phyloP scores from a whole-genome alignment of 176 grass and related monocot genomes.

The Cocos nucifera region DNA sequence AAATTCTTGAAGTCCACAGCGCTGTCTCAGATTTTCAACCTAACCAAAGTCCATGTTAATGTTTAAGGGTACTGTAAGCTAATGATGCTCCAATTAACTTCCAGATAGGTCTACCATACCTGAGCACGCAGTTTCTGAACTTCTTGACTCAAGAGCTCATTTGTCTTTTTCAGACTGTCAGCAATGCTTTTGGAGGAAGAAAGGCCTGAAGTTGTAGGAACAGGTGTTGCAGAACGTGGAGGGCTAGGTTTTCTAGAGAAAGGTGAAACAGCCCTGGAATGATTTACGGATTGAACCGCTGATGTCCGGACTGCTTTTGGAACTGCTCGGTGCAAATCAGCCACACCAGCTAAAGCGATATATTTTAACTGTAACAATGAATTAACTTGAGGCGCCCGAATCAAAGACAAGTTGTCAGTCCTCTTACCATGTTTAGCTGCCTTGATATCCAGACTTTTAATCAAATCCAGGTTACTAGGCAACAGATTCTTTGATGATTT shows the following conservation, averaged over 20 bases:
- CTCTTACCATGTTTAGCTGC: constrained; percentile 8
- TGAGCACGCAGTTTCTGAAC: constrained; percentile 66
- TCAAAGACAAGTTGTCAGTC: constrained; percentile 41
- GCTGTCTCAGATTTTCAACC: constrained; percentile 76
- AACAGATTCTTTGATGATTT: constrained; percentile 44
- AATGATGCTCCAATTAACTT: not conserved
- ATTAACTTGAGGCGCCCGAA: constrained; percentile 51
- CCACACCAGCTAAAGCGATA: constrained; percentile 55
- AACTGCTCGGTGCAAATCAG: constrained; percentile 52
- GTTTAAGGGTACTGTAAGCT: constrained; percentile 6
- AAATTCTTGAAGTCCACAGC: constrained; percentile 66
- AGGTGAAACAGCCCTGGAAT: constrained; percentile 90
- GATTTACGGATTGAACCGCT: constrained; percentile 53
- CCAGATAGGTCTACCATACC: constrained; percentile 28
- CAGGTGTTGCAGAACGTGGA: constrained; percentile 72
- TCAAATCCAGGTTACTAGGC: constrained; percentile 79
- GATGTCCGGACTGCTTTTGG: constrained; percentile 48
- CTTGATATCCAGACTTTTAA: constrained; percentile 38
- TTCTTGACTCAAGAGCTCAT: constrained; percentile 79
- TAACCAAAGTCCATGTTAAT: constrained; percentile 17
- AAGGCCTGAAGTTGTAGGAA: constrained; percentile 74
- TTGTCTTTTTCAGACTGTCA: constrained; percentile 71
- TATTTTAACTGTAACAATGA: constrained; percentile 72
- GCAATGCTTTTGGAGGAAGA: constrained; percentile 52
- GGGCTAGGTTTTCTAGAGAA: constrained; percentile 81